Base-by-base conservation (phyloP, 352 stramenopile species). In the Phytophthora macrochlamydospora region DNA sequence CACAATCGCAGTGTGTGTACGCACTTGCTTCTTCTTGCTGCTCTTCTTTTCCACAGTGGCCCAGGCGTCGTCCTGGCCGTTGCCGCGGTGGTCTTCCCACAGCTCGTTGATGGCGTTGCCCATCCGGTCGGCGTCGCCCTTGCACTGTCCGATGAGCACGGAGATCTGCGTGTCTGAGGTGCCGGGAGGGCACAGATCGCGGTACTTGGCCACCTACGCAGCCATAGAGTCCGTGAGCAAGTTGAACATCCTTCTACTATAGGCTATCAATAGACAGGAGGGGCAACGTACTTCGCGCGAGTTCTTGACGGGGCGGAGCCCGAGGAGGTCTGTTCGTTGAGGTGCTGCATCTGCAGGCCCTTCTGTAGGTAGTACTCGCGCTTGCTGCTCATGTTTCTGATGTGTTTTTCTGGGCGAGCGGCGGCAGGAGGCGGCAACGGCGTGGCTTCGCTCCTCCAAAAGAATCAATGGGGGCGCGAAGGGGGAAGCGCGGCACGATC, bases 331-430 rank as follows among this genome's bases (percentile, higher is more conserved):
- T 83, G 76, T 63, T 90, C 83, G 56, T 83, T 85, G 57, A 94
- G 81, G 62, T 88, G 85, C 84, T 95, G 74, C 53, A 94, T 79
- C 75, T 92, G 83, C 50, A 89, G 79, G 12, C 84, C 87, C 67
- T 93, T 93, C 73, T 92, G 84, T 53, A 94, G 62, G 69, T 84
- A 79, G 65, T 95, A 94, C 56, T 93, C 87, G 73, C 79, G 86
- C 76, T 92, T 93, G 78, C 61, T 68, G 76, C 74, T 82, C 87
- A 95, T 95, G 68, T 73, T 75, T 83, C 65, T 75, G 76, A 62
- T 83, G 55, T 85, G 66, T 75, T 71, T 77, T 59, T 18, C 71
- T 54, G 55, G 45, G 53, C 7, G 37, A 38, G 37, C 33, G 29
- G 49, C 51, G 40, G 56, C 53, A 56, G 43, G 43, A 48, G 24